Evolutionary conservation across 108 stramenopile genomes (phyloP).

Genomic region (Schizochytrium sp.): DNA sequence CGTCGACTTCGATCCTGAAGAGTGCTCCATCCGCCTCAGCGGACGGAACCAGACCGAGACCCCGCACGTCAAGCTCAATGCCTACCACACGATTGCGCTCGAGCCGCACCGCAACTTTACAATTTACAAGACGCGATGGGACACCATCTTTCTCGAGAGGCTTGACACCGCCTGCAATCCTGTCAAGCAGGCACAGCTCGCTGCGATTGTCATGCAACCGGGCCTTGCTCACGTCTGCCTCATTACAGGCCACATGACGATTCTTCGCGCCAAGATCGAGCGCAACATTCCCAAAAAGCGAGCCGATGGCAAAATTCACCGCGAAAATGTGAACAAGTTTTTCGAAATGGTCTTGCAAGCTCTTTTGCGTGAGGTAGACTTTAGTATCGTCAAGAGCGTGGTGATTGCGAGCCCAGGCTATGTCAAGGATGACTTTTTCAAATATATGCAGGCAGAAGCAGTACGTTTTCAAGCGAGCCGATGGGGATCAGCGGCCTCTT

Average conservation of each 20-base stretch:
- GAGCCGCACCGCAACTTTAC: slow-evolving; percentile 65
- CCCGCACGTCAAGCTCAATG: slow-evolving; percentile 77
- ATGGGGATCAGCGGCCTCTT: too few relatives aligned
- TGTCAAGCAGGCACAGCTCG: slow-evolving; percentile 78
- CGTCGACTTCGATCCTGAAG: slow-evolving; percentile 80
- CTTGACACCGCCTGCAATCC: slow-evolving; percentile 80
- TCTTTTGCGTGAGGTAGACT: slow-evolving; percentile 71
- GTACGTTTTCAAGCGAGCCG: slow-evolving; percentile 29
- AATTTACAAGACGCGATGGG: slow-evolving; percentile 87
- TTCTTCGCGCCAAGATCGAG: slow-evolving; percentile 80
- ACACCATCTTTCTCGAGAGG: slow-evolving; percentile 77
- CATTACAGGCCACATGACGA: slow-evolving; percentile 75
- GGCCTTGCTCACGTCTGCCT: slow-evolving; percentile 89
- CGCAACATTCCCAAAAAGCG: slow-evolving; percentile 83
- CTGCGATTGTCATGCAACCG: slow-evolving; percentile 76
- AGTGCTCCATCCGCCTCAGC: slow-evolving; percentile 67
- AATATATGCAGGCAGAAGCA: slow-evolving; percentile 62
- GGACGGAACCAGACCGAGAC: slow-evolving; percentile 68
- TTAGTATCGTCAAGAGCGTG: slow-evolving; percentile 71
- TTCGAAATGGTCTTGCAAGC: slow-evolving; percentile 86
- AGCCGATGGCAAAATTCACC: slow-evolving; percentile 66
- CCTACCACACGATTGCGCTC: slow-evolving; percentile 84
- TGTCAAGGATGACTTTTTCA: slow-evolving; percentile 86
- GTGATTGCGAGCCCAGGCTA: slow-evolving; percentile 81
- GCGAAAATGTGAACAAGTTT: slow-evolving; percentile 74